Conservation (phyloP, 2,329 filamentous ascomycete genomes). For the Beauveria sp. region DNA sequence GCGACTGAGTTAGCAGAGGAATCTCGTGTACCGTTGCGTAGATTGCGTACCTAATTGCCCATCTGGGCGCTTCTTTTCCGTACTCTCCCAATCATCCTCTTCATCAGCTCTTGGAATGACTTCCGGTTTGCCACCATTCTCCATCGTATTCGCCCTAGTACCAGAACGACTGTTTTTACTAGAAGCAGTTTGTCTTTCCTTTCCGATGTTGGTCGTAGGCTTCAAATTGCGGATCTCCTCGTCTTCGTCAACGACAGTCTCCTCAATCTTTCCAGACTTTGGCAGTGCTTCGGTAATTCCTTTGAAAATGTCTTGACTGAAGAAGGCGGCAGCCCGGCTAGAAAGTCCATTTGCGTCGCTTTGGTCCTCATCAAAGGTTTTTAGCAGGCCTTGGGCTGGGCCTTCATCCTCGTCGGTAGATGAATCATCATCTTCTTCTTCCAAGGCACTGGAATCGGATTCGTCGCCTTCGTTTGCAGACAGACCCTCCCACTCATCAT, state of each 20-base stretch:
- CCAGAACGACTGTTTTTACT: conserved; percentile 19
- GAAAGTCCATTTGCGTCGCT: conserved; percentile 47
- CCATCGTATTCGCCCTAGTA: conserved; percentile 22
- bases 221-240: conserved; percentile 17
- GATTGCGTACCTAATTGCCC: conserved; percentile 48
- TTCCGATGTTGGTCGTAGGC: conserved; percentile 25
- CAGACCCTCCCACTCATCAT: conserved; percentile 89
- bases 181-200: conserved; percentile 8
- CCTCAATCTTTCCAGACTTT: conserved; percentile 23
- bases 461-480: conserved; percentile 56
- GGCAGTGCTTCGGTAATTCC: conserved; percentile 61
- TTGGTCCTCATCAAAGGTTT: conserved; percentile 30
- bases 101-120: conserved; percentile 45
- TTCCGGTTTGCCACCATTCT: conserved; percentile 47
- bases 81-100: conserved; percentile 58
- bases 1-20: conserved; percentile 16
- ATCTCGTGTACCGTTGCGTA: neutral
- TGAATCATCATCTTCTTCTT: conserved; percentile 41
- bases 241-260: conserved; percentile 27
- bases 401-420: conserved; percentile 28
- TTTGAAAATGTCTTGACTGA: conserved; percentile 91
- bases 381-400: conserved; percentile 25
- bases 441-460: conserved; percentile 55
- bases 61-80: conserved; percentile 54
- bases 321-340: conserved; percentile 79